A percentile compares a stretch with the other conserved stretches of the same genome.
Evolutionary conservation across 805 yeast genomes (phyloP).

Genomic region (Candida morakotiae): DNA sequence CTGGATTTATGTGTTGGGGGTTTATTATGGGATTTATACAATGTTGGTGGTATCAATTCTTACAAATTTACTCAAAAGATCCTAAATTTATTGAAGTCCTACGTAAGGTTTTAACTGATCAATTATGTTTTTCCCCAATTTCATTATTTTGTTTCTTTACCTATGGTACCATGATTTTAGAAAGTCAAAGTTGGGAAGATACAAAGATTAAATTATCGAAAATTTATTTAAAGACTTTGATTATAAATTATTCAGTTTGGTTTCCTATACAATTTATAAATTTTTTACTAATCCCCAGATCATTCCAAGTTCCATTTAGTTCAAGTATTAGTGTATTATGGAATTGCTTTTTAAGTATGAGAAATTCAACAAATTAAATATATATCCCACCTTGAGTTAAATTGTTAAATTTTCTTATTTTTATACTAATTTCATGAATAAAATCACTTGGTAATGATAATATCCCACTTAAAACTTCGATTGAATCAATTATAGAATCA

Average conservation of each 20-base stretch:
- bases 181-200: conserved; percentile 64
- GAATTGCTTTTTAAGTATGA: conserved; percentile 88
- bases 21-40: conserved; percentile 76
- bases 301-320: conserved; percentile 86
- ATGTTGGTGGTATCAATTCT: conserved; percentile 82
- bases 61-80: conserved; percentile 78
- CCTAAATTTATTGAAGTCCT: conserved; percentile 82
- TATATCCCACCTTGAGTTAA: conserved; percentile 28
- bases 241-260: conserved; percentile 74
- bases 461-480: conserved; percentile 13
- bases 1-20: conserved; percentile 87
- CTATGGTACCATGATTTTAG: conserved; percentile 79
- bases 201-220: conserved; percentile 59
- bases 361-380: conserved; percentile 39
- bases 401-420: conserved; percentile 20
- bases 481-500: conserved; percentile 38
- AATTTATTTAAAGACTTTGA: conserved; percentile 64
- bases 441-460: conserved; percentile 6
- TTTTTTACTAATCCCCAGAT: conserved; percentile 63
- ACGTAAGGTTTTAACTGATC: conserved; percentile 86
- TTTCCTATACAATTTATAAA: conserved; percentile 77
- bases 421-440: conserved; percentile 14
- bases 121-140: conserved; percentile 82
- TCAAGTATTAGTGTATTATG: conserved; percentile 83
- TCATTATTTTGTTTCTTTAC: conserved; percentile 77